Percentiles rank a stretch among this genome's conserved stretches.
phyloP scores from a whole-genome alignment of 176 grass and related monocot genomes.

The Cenchrus americanus region DNA sequence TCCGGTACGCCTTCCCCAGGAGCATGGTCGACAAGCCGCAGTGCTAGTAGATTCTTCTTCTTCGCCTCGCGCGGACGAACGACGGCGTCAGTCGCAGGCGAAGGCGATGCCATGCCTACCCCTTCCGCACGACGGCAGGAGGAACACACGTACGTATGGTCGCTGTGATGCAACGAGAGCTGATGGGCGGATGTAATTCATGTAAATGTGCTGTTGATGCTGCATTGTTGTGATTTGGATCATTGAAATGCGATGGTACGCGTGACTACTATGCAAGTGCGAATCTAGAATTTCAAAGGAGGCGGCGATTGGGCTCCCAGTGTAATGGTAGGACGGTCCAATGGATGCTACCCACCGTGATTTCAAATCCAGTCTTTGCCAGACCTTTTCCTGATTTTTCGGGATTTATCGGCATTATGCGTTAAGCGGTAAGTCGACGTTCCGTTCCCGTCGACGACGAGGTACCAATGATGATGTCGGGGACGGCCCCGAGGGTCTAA shows the following conservation, averaged over 20 bases:
- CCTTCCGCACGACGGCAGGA: background rate
- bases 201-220: slow-evolving; percentile 13
- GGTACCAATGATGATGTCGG: too few relatives aligned
- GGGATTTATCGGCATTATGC: too few relatives aligned
- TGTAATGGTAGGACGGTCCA: too few relatives aligned
- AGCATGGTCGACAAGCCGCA: slow-evolving; percentile 58
- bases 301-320: too few relatives aligned
- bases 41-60: background rate
- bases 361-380: too few relatives aligned
- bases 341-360: too few relatives aligned
- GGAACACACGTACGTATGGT: background rate
- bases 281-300: too few relatives aligned
- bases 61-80: background rate
- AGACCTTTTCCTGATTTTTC: too few relatives aligned
- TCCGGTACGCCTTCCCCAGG: slow-evolving; percentile 69
- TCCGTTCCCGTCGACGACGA: too few relatives aligned
- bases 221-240: background rate
- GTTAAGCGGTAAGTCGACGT: too few relatives aligned
- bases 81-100: background rate
- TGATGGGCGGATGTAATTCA: background rate
- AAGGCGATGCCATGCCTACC: too few relatives aligned
- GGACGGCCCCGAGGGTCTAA: too few relatives aligned
- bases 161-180: background rate
- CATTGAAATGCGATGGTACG: background rate
- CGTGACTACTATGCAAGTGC: background rate